Evolutionary conservation across 352 stramenopile species (phyloP), one percentile per base, ranked within the genome.

Genomic region (Pythium phragmiticola): DNA sequence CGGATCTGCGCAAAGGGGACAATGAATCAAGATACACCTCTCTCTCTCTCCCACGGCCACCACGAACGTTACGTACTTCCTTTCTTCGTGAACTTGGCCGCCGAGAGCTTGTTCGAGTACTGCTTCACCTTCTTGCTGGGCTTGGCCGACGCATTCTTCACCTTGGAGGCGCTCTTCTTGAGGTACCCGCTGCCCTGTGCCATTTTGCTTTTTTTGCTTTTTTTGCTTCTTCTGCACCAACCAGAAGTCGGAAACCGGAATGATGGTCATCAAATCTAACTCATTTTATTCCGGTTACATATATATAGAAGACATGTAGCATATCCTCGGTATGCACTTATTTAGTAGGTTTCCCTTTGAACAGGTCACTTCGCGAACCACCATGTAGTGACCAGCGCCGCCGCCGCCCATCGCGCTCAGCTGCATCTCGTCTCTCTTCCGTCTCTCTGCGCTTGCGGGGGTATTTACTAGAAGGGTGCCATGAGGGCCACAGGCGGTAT

Each of bases 11-110:
- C 26, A 30, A 30, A 34, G 30, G 19, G 7, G 39, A 52, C 14
- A 43, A 41, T 11, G 17, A 11, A 48, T 26, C 16, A 0, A 23
- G 17, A 48, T 2, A 48, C 17, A 17, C 13, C 9, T 48, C 7
- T 26, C 9, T 48, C 14, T 8, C 42, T 48, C 42, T 48, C 42
- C 5, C 16, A 11, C 17, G 39, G n/a, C 43, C 7, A 46, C 34
- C 4, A 30, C 37, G 52, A 26, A 11, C 23, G 55, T 46, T 17
- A 91, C 81, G 75, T 79, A 94, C 85, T 94, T 30, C 85, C 85
- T 86, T 91, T 91, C 74, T 92, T 91, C 58, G 82, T 92, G 73
- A 90, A 92, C 70, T 94, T 94, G 72, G 82, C 73, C 6, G 85
- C 80, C 63, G 82, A 90, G 50, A 77, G 75, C 72, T 94, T 94